phyloP scores from a whole-genome alignment of 2,329 filamentous ascomycete species.

The Orbilia brochopaga region DNA sequence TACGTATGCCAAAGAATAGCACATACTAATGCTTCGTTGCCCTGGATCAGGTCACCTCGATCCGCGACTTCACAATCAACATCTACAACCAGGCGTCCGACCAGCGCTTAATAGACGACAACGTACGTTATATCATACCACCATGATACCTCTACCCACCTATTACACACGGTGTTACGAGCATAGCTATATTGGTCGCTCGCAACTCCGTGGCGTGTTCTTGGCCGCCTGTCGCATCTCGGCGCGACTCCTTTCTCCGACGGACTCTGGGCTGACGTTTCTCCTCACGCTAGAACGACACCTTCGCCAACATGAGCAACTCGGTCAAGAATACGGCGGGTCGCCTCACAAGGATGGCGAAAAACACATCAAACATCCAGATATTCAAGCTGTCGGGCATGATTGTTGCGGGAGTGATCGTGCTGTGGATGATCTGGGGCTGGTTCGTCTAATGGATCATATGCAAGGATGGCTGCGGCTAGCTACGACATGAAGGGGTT shows the following conservation, averaged over 20 bases:
- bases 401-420: slow-evolving; percentile 72
- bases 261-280: too few species aligned
- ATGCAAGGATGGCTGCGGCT: background rate
- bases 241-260: too few species aligned
- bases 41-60: slow-evolving; percentile 70
- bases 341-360: slow-evolving; percentile 86
- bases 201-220: background rate
- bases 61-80: slow-evolving; percentile 92
- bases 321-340: slow-evolving; percentile 82
- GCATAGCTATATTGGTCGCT: too few species aligned
- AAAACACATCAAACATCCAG: slow-evolving; percentile 85
- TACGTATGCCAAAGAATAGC: background rate
- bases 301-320: slow-evolving; percentile 84
- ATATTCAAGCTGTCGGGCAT: slow-evolving; percentile 89
- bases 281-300: slow-evolving; percentile 70
- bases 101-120: slow-evolving; percentile 85
- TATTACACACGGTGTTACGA: too few species aligned
- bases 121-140: slow-evolving; percentile 64
- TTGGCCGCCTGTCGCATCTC: too few species aligned
- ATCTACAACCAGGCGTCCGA: slow-evolving; percentile 95
- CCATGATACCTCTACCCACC: background rate
- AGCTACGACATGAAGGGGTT: too few species aligned
- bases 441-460: slow-evolving; percentile 65
- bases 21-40: background rate
- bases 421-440: slow-evolving; percentile 75